Base-by-base conservation (phyloP, 1,284 basidiomycete species). In the Amylostereum areolatum region DNA sequence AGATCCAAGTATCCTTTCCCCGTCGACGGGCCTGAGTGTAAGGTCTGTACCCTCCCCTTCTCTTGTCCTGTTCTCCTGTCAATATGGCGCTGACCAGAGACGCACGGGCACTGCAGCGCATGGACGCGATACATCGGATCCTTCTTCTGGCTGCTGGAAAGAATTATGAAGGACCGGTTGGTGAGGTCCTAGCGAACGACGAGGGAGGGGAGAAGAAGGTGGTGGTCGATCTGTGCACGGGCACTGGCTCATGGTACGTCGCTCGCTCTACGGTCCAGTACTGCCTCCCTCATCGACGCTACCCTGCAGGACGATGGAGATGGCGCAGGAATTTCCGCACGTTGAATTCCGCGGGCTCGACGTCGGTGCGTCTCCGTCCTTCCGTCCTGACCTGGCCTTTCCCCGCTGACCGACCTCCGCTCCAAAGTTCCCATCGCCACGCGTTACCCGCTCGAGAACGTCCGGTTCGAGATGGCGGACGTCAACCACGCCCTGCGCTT, bases 141-240 rank as follows among this genome's bases (percentile, higher is more conserved):
- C 60, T 84, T 46, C 65, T 63, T 46, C 63, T 62, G 48, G 57
- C 82, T 36, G 58, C 82, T 53, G 76, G 77, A 25, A 68, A 61
- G 35, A 73, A 80, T 60, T 82, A 74, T 57, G 64, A 79, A 42
- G 82, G 78, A 9, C 83, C 84, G 30, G 76, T 86, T 33, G 55
- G 57, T 28, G 68, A 80, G 49, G 65, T 77, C 25, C 69, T 89
- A 48, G 66, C 62, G 34, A 87, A 10, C 67, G 60, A 66, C 47
- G 57, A 62, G 4, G 62, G 57, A 32, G 66, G 55, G 11, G 62
- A 70, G 50, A 70, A 69, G 45, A 73, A 69, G 58, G 70, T 73
- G 50, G 82, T 74, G 40, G 69, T 89, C 36, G 86, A 89, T 63
- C 59, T 88, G 30, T 80, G 86, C 51, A 85, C 81, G 12, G 86